Base-by-base conservation (phyloP, 768 basidiomycete genomes). In the Russula emetica region DNA sequence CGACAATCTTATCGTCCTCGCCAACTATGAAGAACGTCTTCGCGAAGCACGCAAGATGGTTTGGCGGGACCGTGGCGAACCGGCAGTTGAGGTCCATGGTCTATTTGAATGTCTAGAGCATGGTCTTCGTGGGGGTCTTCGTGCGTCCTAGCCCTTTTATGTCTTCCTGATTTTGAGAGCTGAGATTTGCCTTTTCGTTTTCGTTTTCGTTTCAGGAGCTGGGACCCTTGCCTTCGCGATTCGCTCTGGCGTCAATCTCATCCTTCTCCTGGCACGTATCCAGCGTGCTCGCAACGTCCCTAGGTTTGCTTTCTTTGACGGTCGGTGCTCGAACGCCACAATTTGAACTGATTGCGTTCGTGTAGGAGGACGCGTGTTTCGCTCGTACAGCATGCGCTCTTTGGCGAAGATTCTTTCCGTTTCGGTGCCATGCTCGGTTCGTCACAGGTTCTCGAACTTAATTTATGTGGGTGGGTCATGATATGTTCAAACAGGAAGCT, bases 371-470 rank as follows among this genome's bases (percentile, higher is more conserved):
- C 82, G 57, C 83, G 88, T 10, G 74, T 89, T 11, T 74, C 83
- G 4, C 72, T 94, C n/a, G 78, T 97, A 53, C 83, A 87, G 9
- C 89, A 84, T 75, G 94, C 94, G 0, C 77, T 96, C 45, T 90
- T 97, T 68, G 94, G 94, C 0, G 63, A 76, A 38, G 94, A 97
- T 70, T 86, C 91, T 0, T 81, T 88, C 71, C 79, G 94, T 26
- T 96, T 96, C 69, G 92, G 87, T 5, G 84, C 87, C 0, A 95
- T 95, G 92, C 78, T 98, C 32, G 93, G 92, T 87, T 55, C 22
- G 59, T 20, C 30, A 5, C 30, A 20, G 44, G 30, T 13, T 1
- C 36, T 20, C 24, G 7, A 2, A 18, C 16, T 40, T 9, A 4
- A 3, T 8, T 40, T 3, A 3, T 18, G 24, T 16, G 22, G 14